Evolutionary conservation across 2,329 filamentous ascomycete genomes (phyloP), one percentile per base, ranked within the genome.

Genomic region (Aspergillus tamarii): DNA sequence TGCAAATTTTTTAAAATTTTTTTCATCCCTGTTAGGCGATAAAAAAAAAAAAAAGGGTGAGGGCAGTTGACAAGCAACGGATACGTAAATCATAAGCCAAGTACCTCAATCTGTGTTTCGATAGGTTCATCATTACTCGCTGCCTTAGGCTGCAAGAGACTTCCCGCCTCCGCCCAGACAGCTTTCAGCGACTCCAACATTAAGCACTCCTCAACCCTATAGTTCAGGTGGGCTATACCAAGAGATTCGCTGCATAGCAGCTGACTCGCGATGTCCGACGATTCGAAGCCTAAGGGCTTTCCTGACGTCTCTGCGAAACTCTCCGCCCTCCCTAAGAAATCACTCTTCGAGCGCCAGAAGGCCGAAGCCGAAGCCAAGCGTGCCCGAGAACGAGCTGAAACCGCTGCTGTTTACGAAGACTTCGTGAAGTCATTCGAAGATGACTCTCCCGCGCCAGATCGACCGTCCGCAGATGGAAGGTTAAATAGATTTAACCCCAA

Each of bases 301-400:
- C 89, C 91, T 16, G 87, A 93, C 72, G 84, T 92, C 64, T 87
- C 90, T 62, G 86, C 89, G 58, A 96, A 96, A 78, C 88, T 95
- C 57, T 87, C 90, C 61, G 92, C 92, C 56, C 88, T 92, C 0
- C 85, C 89, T 66, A 95, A 94, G 79, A 92, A 95, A 75, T 96
- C 93, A 23, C 85, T 91, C 30, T 97, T 96, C 76, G 94, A 97
- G 80, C 89, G 90, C 71, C 91, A 96, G 77, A 93, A 91, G 77
- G 92, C 92, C 64, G 93, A 96, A 76, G 92, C 91, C 62, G 93
- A 96, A 82, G 93, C 92, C 28, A 97, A 97, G 81, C 89, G 91
- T 64, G 85, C 87, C 70, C 87, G 92, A 69, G 94, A 96, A 78
- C 91, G 90, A 72, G 92, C 90, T 69, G 94, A 97, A 80, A 96